Evolutionary conservation across 257 asterid genomes (phyloP).

Genomic region (Solanum bulbocastanum): DNA sequence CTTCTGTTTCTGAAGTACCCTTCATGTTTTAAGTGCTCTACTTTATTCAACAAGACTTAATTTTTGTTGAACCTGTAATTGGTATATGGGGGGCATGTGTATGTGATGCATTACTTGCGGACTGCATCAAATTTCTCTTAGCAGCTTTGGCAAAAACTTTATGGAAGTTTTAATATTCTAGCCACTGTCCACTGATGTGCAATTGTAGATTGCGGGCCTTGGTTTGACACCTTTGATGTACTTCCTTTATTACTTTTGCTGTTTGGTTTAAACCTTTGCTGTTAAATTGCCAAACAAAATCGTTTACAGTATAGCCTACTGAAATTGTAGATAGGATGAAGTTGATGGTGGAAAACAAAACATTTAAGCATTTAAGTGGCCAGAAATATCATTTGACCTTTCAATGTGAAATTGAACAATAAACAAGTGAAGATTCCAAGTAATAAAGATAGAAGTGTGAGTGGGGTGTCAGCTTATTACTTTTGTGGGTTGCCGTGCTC

Average conservation of each 20-base stretch:
- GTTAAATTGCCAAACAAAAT: neutral
- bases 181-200: neutral
- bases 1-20: neutral
- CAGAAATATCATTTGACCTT: neutral
- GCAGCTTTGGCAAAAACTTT: neutral
- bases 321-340: neutral
- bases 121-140: neutral
- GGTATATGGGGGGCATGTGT: neutral
- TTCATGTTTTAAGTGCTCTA: neutral
- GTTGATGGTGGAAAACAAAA: neutral
- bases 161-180: neutral
- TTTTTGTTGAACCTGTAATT: neutral
- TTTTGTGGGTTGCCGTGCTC: neutral
- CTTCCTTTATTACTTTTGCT: neutral
- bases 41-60: neutral
- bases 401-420: neutral
- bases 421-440: neutral
- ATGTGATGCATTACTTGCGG: neutral
- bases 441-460: neutral
- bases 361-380: neutral
- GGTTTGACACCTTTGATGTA: neutral
- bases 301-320: neutral
- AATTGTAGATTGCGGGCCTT: neutral
- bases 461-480: neutral
- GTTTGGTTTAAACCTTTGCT: neutral